Evolutionary conservation across 345 rosid genomes (phyloP), one percentile per base, ranked within the genome.

Genomic region (Corchorus capsularis): DNA sequence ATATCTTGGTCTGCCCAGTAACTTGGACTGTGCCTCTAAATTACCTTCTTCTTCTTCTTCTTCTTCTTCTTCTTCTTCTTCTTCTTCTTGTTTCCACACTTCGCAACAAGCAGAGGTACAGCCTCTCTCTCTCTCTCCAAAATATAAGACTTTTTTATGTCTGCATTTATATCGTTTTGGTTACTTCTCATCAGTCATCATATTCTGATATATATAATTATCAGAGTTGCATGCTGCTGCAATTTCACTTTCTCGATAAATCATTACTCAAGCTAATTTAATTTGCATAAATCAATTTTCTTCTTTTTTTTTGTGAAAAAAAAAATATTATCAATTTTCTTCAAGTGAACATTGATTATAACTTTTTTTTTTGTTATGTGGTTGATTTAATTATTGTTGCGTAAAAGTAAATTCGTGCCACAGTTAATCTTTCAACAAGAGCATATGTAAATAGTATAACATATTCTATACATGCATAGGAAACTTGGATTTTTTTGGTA

Each of bases 1-100:
- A 77, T 86, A 78, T 75, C 76, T 89, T 49, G 92, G 96, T 50
- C 76, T 85, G 76, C 76, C 84, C 75, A 77, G 69, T 55, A 64
- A 79, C 50, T 49, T 76, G 5, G 76, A 63, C 13, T n/a, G 37
- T 60, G 63, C 64, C 12, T 5, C 15, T 60, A 43, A 60, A 27
- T 15, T 71, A 37, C 8, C 79, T 10, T 1, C 76, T 73, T 12
- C 77, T 16, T 46, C 77, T 19, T 66, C 83, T 49, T 63, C 79
- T 0, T 12, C 77, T 16, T 46, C 77, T 19, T 66, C 83, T 49
- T 63, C 79, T 0, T 77, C 82, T 0, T 64, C 83, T 32, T 63
- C 67, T 57, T 49, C 71, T 63, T 67, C 71, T 20, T 47, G 71
- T 46, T 67, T 35, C 6, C 69, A 66, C 8, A 59, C 82, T 62